These are phyloP conservation scores for Flaveria bidentis DNA, from an alignment of 129 eudicot species.

Conservation along the genomic window DNA sequence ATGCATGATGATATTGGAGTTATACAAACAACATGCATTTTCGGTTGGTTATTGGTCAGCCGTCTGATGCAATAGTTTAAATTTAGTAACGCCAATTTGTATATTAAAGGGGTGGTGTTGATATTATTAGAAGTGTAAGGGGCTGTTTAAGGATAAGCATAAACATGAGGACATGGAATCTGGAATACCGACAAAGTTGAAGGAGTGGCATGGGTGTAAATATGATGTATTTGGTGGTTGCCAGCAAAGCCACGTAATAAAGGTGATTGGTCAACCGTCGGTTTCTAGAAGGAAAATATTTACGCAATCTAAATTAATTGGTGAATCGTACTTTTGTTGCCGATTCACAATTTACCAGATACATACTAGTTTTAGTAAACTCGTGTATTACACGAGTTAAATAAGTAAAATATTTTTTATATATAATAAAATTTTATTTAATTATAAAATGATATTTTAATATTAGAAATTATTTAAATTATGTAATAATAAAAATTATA, in stretches of 20 bases:
- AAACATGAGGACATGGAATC: neutral
- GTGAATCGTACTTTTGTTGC: neutral
- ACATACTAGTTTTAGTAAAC: no score
- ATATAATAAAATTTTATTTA: no score
- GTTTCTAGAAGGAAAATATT: constrained; percentile 17
- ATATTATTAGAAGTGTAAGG: neutral
- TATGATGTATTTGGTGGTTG: constrained; percentile 18
- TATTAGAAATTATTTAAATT: no score
- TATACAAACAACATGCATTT: neutral
- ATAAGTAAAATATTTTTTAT: no score
- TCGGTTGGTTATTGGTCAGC: neutral
- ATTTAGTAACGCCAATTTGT: neutral
- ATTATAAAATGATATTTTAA: no score
- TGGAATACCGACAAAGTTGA: neutral
- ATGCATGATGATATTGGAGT: neutral
- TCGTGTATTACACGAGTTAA: no score
- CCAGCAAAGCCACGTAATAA: constrained; percentile 37
- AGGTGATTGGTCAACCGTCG: neutral
- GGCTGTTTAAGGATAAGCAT: neutral
- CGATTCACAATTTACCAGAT: neutral
- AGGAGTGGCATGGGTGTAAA: constrained; percentile 39
- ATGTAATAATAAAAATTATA: no score
- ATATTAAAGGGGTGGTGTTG: neutral
- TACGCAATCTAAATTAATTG: neutral
- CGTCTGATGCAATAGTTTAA: neutral